Base-by-base conservation (phyloP, 371 early-diverging fungal genomes). In the Rhizomucor miehei region DNA sequence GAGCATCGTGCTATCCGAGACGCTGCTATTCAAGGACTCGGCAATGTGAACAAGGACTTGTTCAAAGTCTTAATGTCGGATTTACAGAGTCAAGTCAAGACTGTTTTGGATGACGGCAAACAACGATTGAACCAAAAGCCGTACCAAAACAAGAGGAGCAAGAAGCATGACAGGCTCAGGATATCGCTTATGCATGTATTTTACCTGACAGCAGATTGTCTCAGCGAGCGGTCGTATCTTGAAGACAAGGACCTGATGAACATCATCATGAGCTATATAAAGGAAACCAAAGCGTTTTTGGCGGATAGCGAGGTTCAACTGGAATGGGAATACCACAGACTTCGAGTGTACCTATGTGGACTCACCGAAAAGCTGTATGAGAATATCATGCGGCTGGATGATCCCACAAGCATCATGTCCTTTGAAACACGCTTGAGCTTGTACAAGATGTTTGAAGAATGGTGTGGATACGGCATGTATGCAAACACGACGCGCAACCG, bases 291-390 rank as follows among this genome's bases (percentile, higher is more conserved):
- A 35, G 62, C 79, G 5, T 91, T 90, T 38, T 67, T 92, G 55
- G 59, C 77, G 0, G 90, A 89, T 43, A 61, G 80, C 3, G 80
- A 93, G 3, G 86, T 89, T 16, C 88, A 90, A 60, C 60, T 73
- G 12, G 95, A 94, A 34, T 93, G 91, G 90, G 95, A 93, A 43
- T 91, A 88, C 66, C 92, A 92, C 53, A 79, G 87, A 47, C 75
- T 96, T 20, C 80, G 97, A 1, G 87, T 88, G 23, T 89, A 94
- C 65, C 89, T 93, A 51, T 93, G 93, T 62, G 87, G 86, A 1
- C 77, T 95, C 11, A 85, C 94, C 1, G 93, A 93, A 39, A 81
- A 87, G 14, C 65, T 95, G 3, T 95, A 92, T 65, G 84, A 89
- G 40, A 79, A 75, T 8, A 62, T 92, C 5, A 79, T 76, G 61